Evolutionary conservation across 371 early-diverging fungal species (phyloP).

Genomic region (Apophysomyces trapeziformis): DNA sequence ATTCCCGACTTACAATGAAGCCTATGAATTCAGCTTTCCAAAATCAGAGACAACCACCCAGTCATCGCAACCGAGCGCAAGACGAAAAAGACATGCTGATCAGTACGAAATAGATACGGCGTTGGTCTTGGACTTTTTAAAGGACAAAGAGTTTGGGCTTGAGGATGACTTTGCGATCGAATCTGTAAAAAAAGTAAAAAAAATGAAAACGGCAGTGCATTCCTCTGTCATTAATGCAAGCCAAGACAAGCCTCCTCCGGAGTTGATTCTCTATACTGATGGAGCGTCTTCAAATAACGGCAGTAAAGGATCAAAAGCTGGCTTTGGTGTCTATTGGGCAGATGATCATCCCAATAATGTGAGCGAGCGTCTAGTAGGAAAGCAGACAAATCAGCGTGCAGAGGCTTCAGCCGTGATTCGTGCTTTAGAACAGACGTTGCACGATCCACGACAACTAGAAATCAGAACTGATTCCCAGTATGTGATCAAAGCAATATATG

Average conservation of each 20-base stretch:
- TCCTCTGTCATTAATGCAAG: neutral
- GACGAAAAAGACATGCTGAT: neutral
- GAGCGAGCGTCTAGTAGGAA: constrained; percentile 64
- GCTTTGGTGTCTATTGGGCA: constrained; percentile 87
- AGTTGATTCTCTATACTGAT: constrained; percentile 72
- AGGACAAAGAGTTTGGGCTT: constrained; percentile 1
- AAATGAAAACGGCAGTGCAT: neutral
- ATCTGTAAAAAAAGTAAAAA: neutral
- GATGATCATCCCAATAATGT: constrained; percentile 74
- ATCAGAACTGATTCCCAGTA: constrained; percentile 81
- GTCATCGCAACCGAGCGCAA: neutral
- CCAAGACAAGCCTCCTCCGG: neutral
- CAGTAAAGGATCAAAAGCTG: constrained; percentile 61
- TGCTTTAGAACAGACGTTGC: constrained; percentile 62
- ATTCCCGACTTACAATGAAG: constrained; percentile 55
- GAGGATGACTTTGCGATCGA: neutral
- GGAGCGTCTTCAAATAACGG: constrained; percentile 81
- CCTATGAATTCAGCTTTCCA: constrained; percentile 20
- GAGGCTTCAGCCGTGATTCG: constrained; percentile 77
- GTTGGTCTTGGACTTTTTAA: neutral
- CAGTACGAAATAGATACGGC: neutral
- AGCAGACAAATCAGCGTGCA: constrained; percentile 88
- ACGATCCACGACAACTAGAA: constrained; percentile 32
- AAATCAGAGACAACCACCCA: neutral
- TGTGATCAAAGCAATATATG: constrained; percentile 61